Base-by-base conservation (phyloP, 768 basidiomycete species). In the Russula abietina region DNA sequence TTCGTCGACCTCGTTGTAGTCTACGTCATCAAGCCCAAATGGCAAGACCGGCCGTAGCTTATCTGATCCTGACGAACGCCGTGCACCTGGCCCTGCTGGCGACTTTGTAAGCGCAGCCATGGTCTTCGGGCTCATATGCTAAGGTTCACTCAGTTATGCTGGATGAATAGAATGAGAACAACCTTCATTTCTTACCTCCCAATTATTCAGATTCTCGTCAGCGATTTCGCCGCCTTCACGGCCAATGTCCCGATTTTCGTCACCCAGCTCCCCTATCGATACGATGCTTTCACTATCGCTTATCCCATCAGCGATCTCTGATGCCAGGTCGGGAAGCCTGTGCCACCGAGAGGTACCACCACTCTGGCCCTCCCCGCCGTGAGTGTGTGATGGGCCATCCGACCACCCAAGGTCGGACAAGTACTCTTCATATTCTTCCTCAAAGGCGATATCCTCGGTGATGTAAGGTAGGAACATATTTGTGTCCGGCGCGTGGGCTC, bases 351-450 rank as follows among this genome's bases (percentile, higher is more conserved):
- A 86, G 50, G 71, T 64, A 24, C 65, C 72, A 53, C 71, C 68
- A 9, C 64, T 72, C 39, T 78, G 77, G 26, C 78, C 79, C 55
- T 75, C 73, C 2, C 72, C 71, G 48, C 62, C 62, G 26, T 64
- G 63, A 30, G 80, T 75, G 48, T 69, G 69, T 36, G 70, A 66
- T 59, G 81, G 78, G 52, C 83, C 82, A 58, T 88, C 86, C 4
- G 85, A 82, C 79, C 82, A 88, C 19, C 88, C 89, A 26, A 94
- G 76, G 70, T 92, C 92, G n/a, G 87, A 91, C 30, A 98, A 77
- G 69, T 96, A 93, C 70, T 96, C 94, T 72, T 98, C 95, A 70
- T 97, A 98, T 70, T 97, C 95, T 71, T 93, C 92, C 70, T 98
- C 95, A 68, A 94, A 95, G 0, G 93, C 93, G 62, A 92, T 89